Conservation (phyloP, 2,329 filamentous ascomycete genomes). For the Cephalotrichum gorgonifer region DNA sequence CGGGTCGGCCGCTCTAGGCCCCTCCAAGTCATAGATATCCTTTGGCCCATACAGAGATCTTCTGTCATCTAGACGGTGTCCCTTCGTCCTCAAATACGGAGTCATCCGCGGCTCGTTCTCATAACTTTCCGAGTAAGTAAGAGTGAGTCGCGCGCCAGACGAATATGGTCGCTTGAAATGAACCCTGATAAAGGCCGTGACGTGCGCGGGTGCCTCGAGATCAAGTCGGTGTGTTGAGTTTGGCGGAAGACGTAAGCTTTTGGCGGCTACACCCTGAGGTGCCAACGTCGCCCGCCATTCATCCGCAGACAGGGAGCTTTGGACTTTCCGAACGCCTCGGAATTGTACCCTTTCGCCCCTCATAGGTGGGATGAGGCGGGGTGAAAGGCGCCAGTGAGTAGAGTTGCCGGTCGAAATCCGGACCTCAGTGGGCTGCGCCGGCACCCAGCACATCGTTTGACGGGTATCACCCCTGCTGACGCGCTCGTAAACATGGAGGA, state of each 20-base stretch:
- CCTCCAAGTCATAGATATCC: slow-evolving; percentile 1
- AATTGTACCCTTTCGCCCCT: too few relatives aligned
- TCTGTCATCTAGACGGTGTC: neutral
- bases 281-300: neutral
- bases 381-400: neutral
- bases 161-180: neutral
- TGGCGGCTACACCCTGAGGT: too few relatives aligned
- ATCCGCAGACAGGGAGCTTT: neutral
- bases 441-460: too few relatives aligned
- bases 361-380: neutral
- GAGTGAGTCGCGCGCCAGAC: neutral
- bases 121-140: slow-evolving; percentile 5
- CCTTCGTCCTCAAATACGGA: neutral
- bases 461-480: neutral
- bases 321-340: neutral
- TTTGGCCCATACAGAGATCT: slow-evolving; percentile 1
- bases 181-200: neutral
- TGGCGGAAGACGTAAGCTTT: neutral
- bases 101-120: slow-evolving; percentile 1
- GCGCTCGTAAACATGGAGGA: slow-evolving; percentile 10
- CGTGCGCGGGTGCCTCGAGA: neutral
- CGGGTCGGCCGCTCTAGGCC: neutral
- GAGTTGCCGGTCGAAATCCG: neutral
- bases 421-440: slow-evolving; percentile 1
- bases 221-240: neutral